Conservation (phyloP, 192 early-diverging fungal genomes). For the Lobulomyces angularis region DNA sequence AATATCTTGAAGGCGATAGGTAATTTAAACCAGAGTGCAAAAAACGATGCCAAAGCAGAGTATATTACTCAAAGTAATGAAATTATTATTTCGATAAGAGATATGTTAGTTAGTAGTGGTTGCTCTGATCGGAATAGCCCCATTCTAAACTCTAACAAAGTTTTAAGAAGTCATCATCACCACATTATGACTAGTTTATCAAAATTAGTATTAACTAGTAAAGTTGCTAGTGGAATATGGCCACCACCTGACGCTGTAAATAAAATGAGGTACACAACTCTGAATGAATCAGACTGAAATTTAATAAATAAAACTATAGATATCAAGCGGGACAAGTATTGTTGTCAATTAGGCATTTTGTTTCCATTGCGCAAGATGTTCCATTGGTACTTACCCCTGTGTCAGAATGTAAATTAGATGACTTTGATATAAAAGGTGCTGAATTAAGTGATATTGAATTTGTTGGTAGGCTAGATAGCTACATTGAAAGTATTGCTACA, state of each 20-base stretch:
- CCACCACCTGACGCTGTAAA: slow-evolving; percentile 71
- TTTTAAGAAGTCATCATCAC: slow-evolving; percentile 57
- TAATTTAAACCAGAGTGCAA: slow-evolving; percentile 27
- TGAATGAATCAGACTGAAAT: no score
- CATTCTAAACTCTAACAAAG: slow-evolving; percentile 46
- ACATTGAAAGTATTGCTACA: slow-evolving; percentile 23
- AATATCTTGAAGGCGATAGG: slow-evolving; percentile 31
- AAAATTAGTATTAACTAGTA: slow-evolving; percentile 71
- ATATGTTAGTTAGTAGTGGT: slow-evolving; percentile 73
- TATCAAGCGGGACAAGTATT: slow-evolving; percentile 72
- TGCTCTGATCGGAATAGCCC: slow-evolving; percentile 56
- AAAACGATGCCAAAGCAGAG: slow-evolving; percentile 30
- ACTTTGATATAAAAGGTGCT: slow-evolving; percentile 24
- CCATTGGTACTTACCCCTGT: slow-evolving; percentile 17
- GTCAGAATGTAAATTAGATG: slow-evolving; percentile 10
- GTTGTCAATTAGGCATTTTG: slow-evolving; percentile 65
- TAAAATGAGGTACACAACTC: no score
- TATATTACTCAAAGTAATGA: slow-evolving; percentile 42
- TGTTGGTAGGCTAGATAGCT: slow-evolving; percentile 16
- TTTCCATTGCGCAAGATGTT: slow-evolving; percentile 53
- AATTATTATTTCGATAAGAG: slow-evolving; percentile 67
- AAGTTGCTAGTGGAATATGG: slow-evolving; percentile 76
- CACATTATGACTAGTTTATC: slow-evolving; percentile 69
- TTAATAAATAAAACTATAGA: no score
- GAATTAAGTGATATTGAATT: slow-evolving; percentile 25